phyloP scores from a whole-genome alignment of 2,329 filamentous ascomycete species.

The Aureobasidium zeae region DNA sequence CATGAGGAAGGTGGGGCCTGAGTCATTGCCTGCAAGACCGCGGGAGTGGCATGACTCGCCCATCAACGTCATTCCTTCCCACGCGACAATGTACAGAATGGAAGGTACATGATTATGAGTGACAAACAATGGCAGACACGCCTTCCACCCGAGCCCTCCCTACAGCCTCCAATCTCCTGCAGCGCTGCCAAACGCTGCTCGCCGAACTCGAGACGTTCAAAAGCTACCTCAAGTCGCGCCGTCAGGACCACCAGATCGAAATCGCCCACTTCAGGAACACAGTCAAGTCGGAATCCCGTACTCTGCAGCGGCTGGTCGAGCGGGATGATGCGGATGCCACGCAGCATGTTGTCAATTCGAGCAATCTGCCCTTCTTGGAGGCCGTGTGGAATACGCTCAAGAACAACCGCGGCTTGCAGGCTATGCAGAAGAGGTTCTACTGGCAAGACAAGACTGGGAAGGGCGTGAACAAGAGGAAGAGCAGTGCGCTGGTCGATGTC shows the following conservation, averaged over 20 bases:
- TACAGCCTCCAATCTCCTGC: slow-evolving; percentile 25
- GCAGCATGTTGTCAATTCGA: slow-evolving; percentile 52
- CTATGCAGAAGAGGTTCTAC: slow-evolving; percentile 49
- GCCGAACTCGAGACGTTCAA: slow-evolving; percentile 36
- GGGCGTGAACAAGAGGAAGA: slow-evolving; percentile 30
- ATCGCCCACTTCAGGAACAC: slow-evolving; percentile 27
- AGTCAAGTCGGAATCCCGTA: slow-evolving; percentile 28
- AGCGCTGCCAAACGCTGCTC: slow-evolving; percentile 31
- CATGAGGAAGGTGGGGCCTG: background rate
- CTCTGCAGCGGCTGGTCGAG: slow-evolving; percentile 25
- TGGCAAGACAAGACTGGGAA: slow-evolving; percentile 26
- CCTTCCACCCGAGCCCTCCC: background rate
- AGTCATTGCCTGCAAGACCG: background rate
- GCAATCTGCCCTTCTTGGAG: slow-evolving; percentile 57
- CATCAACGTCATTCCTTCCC: background rate
- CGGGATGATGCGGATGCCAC: slow-evolving; percentile 3
- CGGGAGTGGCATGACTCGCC: background rate
- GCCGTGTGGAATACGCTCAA: slow-evolving; percentile 56
- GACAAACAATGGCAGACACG: background rate
- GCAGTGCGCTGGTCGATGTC: slow-evolving; percentile 53
- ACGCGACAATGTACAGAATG: background rate
- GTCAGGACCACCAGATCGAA: slow-evolving; percentile 30
- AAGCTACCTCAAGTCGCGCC: slow-evolving; percentile 26
- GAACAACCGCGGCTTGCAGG: slow-evolving; percentile 45
- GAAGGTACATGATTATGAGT: background rate